Percentiles rank a stretch among this genome's conserved stretches.
These are phyloP conservation scores for Talaromyces marneffei DNA, from an alignment of 2,329 filamentous ascomycete genomes.

Conservation along the genomic window DNA sequence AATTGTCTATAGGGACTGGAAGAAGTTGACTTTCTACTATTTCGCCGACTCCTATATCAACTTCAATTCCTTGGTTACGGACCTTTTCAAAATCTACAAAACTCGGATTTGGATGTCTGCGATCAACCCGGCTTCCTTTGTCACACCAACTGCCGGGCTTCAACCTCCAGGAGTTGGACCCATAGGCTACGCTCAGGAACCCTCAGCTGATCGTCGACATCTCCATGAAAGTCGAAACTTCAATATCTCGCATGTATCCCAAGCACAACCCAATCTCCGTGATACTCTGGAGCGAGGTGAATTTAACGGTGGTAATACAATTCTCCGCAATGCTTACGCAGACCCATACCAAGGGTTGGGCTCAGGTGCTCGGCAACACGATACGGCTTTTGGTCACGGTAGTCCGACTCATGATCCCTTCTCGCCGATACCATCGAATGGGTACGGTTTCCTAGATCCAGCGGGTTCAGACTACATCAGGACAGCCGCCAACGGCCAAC, in stretches of 20 bases:
- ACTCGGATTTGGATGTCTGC: constrained; percentile 99
- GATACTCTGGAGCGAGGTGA: constrained; percentile 30
- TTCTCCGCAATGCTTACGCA: constrained; percentile 29
- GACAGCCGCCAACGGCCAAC: constrained; percentile 4
- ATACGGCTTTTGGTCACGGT: constrained; percentile 25
- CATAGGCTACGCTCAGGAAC: constrained; percentile 49
- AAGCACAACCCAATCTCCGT: constrained; percentile 13
- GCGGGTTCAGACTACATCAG: constrained; percentile 6
- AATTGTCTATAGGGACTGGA: constrained; percentile 70
- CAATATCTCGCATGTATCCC: constrained; percentile 20
- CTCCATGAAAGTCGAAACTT: constrained; percentile 32
- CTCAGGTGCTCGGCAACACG: constrained; percentile 28
- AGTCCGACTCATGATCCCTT: constrained; percentile 33
- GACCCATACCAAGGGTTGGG: constrained; percentile 35
- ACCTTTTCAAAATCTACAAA: constrained; percentile 99
- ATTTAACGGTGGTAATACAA: constrained; percentile 20
- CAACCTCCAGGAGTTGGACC: constrained; percentile 64
- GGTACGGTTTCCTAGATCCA: constrained; percentile 30
- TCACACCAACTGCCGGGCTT: constrained; percentile 66
- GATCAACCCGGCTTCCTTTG: constrained; percentile 95
- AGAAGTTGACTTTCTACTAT: constrained; percentile 98
- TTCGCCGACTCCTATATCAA: constrained; percentile 98
- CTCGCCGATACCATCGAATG: constrained; percentile 27
- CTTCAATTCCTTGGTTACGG: constrained; percentile 95
- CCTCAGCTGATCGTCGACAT: constrained; percentile 36